phyloP scores from a whole-genome alignment of 768 basidiomycete genomes.

The Trametopsis cervina region DNA sequence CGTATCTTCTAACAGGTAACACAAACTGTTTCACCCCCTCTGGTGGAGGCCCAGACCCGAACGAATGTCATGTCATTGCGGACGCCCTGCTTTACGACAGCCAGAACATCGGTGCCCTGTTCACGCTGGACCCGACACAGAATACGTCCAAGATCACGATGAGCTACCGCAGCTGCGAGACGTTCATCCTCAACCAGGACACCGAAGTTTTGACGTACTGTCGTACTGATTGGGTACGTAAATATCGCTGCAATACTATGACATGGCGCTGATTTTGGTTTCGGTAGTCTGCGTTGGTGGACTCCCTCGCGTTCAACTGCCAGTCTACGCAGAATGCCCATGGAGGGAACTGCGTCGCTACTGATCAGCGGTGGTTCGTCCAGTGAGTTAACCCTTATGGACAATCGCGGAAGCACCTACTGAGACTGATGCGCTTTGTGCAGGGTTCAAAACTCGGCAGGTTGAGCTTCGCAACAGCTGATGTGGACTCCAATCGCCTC shows the following conservation, averaged over 20 bases:
- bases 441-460: no score
- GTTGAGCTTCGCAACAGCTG: no score
- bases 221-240: slow-evolving; percentile 38
- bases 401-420: no score
- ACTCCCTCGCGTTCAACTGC: slow-evolving; percentile 39
- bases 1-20: no score
- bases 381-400: slow-evolving; percentile 42
- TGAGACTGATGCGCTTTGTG: no score
- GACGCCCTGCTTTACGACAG: slow-evolving; percentile 41
- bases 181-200: slow-evolving; percentile 45
- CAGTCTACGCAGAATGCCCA: slow-evolving; percentile 43
- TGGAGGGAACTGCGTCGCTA: slow-evolving; percentile 42
- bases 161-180: slow-evolving; percentile 35
- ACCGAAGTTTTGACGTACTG: slow-evolving; percentile 34
- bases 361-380: slow-evolving; percentile 41
- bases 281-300: slow-evolving; percentile 31
- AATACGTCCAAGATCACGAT: slow-evolving; percentile 34
- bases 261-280: not conserved
- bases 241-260: not conserved
- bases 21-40: slow-evolving; percentile 40
- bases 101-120: slow-evolving; percentile 34
- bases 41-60: slow-evolving; percentile 41
- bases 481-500: no score
- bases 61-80: slow-evolving; percentile 42
- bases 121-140: slow-evolving; percentile 9